Percentiles rank a stretch among this genome's conserved stretches.
Evolutionary conservation across 176 grass and related monocot genomes (phyloP).

Genomic region (Rhynchospora tenuis): DNA sequence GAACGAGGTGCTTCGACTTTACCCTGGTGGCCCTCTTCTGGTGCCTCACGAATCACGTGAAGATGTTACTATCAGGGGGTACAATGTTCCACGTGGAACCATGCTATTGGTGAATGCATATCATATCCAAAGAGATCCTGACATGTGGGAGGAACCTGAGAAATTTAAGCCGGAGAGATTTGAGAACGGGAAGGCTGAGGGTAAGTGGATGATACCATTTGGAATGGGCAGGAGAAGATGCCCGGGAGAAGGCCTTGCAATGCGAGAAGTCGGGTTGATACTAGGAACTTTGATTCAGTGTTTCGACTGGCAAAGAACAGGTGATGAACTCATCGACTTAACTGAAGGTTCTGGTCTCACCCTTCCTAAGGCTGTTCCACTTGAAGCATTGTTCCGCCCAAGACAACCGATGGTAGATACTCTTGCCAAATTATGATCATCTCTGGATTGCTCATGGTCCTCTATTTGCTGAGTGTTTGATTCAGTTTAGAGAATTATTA

Average conservation of each 20-base stretch:
- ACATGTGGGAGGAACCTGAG: conserved; percentile 25
- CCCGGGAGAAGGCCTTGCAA: conserved; percentile 21
- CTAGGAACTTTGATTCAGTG: conserved; percentile 27
- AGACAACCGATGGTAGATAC: neutral
- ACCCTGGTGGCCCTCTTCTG: conserved; percentile 12
- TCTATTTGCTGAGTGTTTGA: too few relatives aligned
- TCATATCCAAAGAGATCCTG: conserved; percentile 28
- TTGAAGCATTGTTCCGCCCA: conserved; percentile 8
- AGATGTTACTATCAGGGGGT: conserved; percentile 39
- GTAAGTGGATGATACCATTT: conserved; percentile 16
- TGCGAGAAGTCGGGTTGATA: conserved; percentile 18
- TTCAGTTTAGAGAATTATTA: too few relatives aligned
- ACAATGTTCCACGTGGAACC: conserved; percentile 36
- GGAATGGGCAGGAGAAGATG: conserved; percentile 23
- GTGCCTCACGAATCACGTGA: conserved; percentile 18
- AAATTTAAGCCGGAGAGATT: conserved; percentile 29
- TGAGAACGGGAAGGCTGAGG: neutral
- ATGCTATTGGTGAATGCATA: conserved; percentile 29
- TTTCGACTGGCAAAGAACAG: conserved; percentile 20
- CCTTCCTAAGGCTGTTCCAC: conserved; percentile 21
- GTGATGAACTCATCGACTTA: conserved; percentile 16
- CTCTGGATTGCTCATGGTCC: too few relatives aligned
- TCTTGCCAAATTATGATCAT: neutral
- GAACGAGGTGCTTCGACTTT: conserved; percentile 19
- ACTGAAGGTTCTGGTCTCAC: conserved; percentile 14